A percentile compares a stretch with the other conserved stretches of the same genome.
Evolutionary conservation across 1,139 yeast species (phyloP).

Genomic region (Geotrichum candidum): DNA sequence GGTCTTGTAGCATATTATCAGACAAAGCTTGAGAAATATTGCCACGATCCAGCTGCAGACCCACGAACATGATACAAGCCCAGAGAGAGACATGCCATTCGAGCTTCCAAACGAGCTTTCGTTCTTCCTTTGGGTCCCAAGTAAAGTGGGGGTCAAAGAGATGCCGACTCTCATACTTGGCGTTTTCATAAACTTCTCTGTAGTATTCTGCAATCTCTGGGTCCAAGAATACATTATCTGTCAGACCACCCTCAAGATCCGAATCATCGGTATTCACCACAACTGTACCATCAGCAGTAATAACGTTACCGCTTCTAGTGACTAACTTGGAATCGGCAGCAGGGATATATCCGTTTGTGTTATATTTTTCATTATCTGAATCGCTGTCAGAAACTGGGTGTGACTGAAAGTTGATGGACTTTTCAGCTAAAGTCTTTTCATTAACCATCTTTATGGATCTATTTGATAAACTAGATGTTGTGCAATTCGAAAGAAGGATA

Average conservation of each 20-base stretch:
- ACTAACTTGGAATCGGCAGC: conserved; percentile 10
- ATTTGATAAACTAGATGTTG: background rate
- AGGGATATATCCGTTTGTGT: conserved; percentile 3
- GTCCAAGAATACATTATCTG: conserved; percentile 31
- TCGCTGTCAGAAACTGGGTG: background rate
- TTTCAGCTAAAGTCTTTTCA: background rate
- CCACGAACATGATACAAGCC: conserved; percentile 46
- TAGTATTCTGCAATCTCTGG: conserved; percentile 42
- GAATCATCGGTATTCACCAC: conserved; percentile 3
- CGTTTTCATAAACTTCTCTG: conserved; percentile 38
- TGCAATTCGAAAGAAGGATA: background rate
- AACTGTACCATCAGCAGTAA: conserved; percentile 22
- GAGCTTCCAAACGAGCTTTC: conserved; percentile 36
- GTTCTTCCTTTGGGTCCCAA: conserved; percentile 47
- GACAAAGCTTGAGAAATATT: conserved; percentile 48
- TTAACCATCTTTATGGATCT: background rate
- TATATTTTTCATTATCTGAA: background rate
- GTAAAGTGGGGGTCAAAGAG: conserved; percentile 44
- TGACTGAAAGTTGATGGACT: background rate
- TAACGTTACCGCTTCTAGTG: conserved; percentile 21
- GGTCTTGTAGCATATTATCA: conserved; percentile 44
- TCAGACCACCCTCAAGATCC: background rate
- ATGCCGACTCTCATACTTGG: conserved; percentile 42
- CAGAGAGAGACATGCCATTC: conserved; percentile 43
- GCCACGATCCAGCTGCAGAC: conserved; percentile 48